Percentiles rank a stretch among this genome's conserved stretches.
Evolutionary conservation across 108 stramenopile species (phyloP).

Genomic region (Pseudonitzschia pungens): DNA sequence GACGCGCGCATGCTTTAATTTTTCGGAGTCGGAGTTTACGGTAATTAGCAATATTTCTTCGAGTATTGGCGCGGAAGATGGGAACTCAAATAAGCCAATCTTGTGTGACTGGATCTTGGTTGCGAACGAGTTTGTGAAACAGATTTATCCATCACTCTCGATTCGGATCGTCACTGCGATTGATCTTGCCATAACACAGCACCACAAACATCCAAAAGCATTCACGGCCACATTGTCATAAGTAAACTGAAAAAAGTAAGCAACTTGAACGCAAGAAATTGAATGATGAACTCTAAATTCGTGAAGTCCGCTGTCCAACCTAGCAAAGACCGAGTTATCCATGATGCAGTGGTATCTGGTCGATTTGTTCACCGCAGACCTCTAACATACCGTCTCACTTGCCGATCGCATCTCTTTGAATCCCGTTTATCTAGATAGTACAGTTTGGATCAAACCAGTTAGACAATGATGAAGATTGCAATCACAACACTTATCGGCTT

Average conservation of each 20-base stretch:
- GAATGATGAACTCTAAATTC: no score
- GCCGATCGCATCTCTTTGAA: background rate
- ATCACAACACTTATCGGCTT: background rate
- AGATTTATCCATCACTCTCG: background rate
- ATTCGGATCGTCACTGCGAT: background rate
- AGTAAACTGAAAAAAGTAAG: no score
- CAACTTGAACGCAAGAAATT: no score
- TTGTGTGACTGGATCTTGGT: background rate
- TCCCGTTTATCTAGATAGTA: background rate
- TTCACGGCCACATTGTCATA: no score
- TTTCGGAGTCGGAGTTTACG: background rate
- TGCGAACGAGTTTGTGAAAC: background rate
- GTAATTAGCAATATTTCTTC: background rate
- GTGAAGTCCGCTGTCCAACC: no score
- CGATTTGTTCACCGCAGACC: background rate
- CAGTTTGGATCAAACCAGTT: background rate
- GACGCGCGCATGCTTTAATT: background rate
- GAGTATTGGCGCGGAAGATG: background rate
- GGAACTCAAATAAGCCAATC: background rate
- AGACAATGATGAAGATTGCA: background rate
- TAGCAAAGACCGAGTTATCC: no score
- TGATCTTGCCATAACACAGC: background rate
- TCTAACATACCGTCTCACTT: background rate
- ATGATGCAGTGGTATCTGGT: no score
- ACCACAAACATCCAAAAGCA: background rate